These are phyloP conservation scores for Hylodesmum podocarpum DNA, from an alignment of 306 rosid species.

Conservation along the genomic window DNA sequence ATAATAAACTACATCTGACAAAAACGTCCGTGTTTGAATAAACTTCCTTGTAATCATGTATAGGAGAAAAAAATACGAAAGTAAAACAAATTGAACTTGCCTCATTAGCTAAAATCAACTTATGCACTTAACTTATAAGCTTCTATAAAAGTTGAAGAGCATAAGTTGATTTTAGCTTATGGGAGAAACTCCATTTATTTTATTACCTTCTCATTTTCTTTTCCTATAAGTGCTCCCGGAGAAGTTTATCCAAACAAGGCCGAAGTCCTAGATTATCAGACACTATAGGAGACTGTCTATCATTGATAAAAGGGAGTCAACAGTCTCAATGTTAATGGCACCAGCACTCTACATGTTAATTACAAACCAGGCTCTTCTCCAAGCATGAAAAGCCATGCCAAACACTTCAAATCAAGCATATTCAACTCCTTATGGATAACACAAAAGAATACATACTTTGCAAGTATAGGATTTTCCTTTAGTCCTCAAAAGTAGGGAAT, in stretches of 20 bases:
- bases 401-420: slow-evolving; percentile 16
- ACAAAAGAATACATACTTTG: slow-evolving; percentile 10
- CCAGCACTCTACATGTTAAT: neutral
- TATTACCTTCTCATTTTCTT: neutral
- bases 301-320: slow-evolving; percentile 13
- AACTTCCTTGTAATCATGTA: no score
- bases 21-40: neutral
- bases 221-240: neutral
- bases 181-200: neutral
- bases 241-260: neutral
- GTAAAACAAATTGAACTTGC: neutral
- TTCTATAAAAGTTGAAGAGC: neutral
- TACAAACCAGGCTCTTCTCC: neutral
- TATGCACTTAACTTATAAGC: neutral
- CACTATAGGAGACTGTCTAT: neutral
- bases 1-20: neutral
- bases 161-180: neutral
- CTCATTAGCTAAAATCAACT: neutral
- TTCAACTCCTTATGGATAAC: neutral
- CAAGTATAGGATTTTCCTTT: neutral
- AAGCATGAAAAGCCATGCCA: slow-evolving; percentile 11
- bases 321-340: neutral
- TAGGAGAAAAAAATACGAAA: neutral
- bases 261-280: neutral
- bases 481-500: slow-evolving; percentile 13